Evolutionary conservation across 2,329 filamentous ascomycete genomes (phyloP).

Genomic region (Colletotrichum coccodes): DNA sequence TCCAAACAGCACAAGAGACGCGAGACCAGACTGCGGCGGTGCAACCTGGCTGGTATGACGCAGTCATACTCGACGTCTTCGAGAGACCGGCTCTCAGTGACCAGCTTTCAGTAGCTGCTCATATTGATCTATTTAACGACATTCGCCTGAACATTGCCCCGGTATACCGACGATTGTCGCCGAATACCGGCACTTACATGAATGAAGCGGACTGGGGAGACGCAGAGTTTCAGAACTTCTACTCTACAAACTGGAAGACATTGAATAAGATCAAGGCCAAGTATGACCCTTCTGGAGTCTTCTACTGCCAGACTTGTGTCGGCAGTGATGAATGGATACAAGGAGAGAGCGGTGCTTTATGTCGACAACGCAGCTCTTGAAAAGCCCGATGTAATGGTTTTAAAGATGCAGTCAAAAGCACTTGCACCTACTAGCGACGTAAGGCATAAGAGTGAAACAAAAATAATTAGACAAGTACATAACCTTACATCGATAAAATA

Average conservation of each 20-base stretch:
- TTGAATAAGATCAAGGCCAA: constrained; percentile 58
- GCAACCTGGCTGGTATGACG: constrained; percentile 13
- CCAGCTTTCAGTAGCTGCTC: background rate
- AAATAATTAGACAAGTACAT: no score
- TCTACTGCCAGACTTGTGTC: constrained; percentile 54
- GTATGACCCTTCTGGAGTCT: constrained; percentile 58
- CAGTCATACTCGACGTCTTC: constrained; percentile 49
- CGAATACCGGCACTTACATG: constrained; percentile 52
- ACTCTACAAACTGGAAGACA: constrained; percentile 48
- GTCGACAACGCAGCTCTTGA: no score
- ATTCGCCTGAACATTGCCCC: constrained; percentile 9
- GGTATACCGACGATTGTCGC: background rate
- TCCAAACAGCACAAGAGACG: background rate
- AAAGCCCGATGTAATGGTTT: no score
- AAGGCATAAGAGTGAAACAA: no score
- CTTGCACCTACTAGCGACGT: no score
- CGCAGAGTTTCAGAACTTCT: constrained; percentile 38
- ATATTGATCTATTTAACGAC: constrained; percentile 1
- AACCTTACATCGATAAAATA: no score
- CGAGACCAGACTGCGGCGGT: background rate
- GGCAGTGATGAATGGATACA: constrained; percentile 58
- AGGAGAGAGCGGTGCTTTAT: background rate
- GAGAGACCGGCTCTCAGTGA: constrained; percentile 53
- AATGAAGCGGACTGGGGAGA: constrained; percentile 56
- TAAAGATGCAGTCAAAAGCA: no score